phyloP scores from a whole-genome alignment of 1,139 yeast genomes.

The Lodderomyces orthopsilosis region DNA sequence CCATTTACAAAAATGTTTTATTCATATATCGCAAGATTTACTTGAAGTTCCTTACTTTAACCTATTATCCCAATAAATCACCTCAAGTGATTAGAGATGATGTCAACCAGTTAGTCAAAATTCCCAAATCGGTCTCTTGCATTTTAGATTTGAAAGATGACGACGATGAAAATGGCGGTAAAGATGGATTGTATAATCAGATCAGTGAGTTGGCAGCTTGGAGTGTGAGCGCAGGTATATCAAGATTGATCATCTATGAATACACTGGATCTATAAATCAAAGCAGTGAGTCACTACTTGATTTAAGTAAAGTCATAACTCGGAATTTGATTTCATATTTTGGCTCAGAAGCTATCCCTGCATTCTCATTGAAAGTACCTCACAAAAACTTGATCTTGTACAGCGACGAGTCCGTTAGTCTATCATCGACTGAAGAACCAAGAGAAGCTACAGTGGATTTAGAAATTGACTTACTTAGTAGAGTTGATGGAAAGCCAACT shows the following conservation, averaged over 20 bases:
- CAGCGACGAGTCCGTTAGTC: constrained; percentile 19
- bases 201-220: constrained; percentile 80
- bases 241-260: constrained; percentile 73
- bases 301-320: constrained; percentile 56
- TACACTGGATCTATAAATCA: constrained; percentile 63
- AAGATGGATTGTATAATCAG: constrained; percentile 76
- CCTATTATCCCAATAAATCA: constrained; percentile 77
- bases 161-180: constrained; percentile 84
- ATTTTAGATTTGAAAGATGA: constrained; percentile 69
- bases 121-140: constrained; percentile 75
- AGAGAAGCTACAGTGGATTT: constrained; percentile 40
- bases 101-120: constrained; percentile 64
- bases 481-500: constrained; percentile 85
- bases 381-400: constrained; percentile 52
- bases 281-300: constrained; percentile 39
- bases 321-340: constrained; percentile 68
- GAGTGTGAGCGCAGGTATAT: constrained; percentile 84
- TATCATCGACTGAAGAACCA: constrained; percentile 15
- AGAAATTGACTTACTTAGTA: constrained; percentile 63
- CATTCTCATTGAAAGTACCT: constrained; percentile 58
- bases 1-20: constrained; percentile 52
- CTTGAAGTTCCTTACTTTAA: constrained; percentile 58
- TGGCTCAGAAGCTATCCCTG: constrained; percentile 69
- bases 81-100: constrained; percentile 88
- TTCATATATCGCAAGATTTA: constrained; percentile 53